phyloP scores from a whole-genome alignment of 352 stramenopile species.

The Pythium pyrilobum region DNA sequence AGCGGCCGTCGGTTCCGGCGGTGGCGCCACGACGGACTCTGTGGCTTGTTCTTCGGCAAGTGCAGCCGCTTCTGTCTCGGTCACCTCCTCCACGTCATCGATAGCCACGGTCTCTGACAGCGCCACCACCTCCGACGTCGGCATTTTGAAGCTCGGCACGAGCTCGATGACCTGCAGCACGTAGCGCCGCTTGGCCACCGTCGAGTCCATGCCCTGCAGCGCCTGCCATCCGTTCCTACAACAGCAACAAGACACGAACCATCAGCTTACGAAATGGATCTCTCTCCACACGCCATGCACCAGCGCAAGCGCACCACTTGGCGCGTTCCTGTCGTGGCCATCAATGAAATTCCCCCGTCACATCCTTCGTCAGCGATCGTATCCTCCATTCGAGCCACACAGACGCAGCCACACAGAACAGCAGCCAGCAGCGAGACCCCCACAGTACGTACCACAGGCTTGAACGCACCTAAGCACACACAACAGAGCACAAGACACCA shows the following conservation, averaged over 20 bases:
- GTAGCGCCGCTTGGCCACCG: constrained; percentile 44
- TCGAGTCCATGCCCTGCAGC: constrained; percentile 29
- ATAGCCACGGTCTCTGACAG: not conserved
- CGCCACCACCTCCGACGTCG: constrained; percentile 6
- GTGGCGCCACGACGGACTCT: no score
- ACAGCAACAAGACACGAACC: no score
- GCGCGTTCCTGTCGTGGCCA: constrained; percentile 42
- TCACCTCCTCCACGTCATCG: not conserved
- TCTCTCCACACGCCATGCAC: no score
- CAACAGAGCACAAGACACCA: not conserved
- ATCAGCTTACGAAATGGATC: no score
- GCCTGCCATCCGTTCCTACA: constrained; percentile 49
- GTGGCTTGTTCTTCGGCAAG: no score
- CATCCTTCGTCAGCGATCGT: no score
- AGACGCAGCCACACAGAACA: no score
- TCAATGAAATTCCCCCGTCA: no score
- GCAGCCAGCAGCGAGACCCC: no score
- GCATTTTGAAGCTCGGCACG: constrained; percentile 39
- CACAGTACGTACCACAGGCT: constrained; percentile 33
- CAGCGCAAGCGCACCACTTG: constrained; percentile 39
- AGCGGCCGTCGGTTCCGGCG: no score
- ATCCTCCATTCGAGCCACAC: no score
- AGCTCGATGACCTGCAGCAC: constrained; percentile 45
- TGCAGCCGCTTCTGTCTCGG: not conserved
- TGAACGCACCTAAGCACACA: constrained; percentile 34